Evolutionary conservation across 1,284 basidiomycete genomes (phyloP).

Genomic region (Ustanciosporium gigantosporum): DNA sequence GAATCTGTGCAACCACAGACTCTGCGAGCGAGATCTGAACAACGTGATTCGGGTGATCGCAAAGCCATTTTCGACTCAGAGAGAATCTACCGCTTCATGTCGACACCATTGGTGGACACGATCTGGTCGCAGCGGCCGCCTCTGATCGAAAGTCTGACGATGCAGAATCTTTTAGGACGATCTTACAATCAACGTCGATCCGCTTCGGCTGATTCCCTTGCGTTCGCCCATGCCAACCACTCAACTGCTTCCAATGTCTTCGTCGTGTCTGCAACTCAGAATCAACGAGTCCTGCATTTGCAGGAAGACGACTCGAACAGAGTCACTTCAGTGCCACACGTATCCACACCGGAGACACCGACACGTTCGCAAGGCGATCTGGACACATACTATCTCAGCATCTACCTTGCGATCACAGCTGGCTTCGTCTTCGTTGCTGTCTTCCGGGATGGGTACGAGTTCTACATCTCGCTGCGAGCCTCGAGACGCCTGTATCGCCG

Average conservation of each 20-base stretch:
- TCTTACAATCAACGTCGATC: neutral
- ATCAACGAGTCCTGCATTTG: neutral
- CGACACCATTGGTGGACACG: constrained; percentile 23
- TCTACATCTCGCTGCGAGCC: constrained; percentile 48
- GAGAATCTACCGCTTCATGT: constrained; percentile 11
- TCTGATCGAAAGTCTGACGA: constrained; percentile 4
- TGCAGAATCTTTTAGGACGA: constrained; percentile 14
- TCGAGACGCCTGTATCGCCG: constrained; percentile 54
- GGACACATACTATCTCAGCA: constrained; percentile 51
- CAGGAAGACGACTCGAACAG: neutral
- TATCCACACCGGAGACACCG: neutral
- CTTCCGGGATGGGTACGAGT: constrained; percentile 45
- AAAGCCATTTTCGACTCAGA: neutral
- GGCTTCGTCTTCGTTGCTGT: constrained; percentile 48
- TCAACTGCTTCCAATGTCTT: neutral
- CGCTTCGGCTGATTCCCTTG: neutral
- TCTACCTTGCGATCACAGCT: constrained; percentile 46
- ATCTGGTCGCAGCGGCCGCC: constrained; percentile 22
- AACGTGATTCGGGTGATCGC: neutral
- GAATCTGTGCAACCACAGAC: constrained; percentile 1
- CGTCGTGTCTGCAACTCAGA: neutral
- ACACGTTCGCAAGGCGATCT: constrained; percentile 15
- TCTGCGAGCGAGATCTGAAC: constrained; percentile 1
- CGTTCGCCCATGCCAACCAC: neutral
- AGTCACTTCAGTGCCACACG: too few relatives aligned